These are phyloP conservation scores for Tylopilus orsonianus DNA, from an alignment of 1,284 basidiomycete species.

Conservation along the genomic window DNA sequence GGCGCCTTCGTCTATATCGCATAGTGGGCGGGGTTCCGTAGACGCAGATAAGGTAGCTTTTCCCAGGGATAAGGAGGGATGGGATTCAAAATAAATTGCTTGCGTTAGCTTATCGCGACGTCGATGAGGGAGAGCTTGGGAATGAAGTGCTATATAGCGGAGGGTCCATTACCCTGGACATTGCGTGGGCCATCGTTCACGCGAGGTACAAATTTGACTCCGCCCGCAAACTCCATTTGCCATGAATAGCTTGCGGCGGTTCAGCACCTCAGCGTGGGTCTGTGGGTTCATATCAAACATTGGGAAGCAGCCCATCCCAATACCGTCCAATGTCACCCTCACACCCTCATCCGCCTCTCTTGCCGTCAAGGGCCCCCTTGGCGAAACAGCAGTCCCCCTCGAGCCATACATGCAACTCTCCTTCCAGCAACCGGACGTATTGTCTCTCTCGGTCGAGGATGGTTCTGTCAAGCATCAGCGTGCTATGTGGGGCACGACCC, in stretches of 20 bases:
- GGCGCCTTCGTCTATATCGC: background rate
- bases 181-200: no score
- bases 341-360: slow-evolving; percentile 52
- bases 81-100: background rate
- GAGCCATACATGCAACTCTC: slow-evolving; percentile 68
- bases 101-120: background rate
- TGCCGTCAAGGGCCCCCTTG: slow-evolving; percentile 74
- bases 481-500: slow-evolving; percentile 91
- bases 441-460: slow-evolving; percentile 72
- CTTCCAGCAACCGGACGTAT: slow-evolving; percentile 46
- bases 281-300: slow-evolving; percentile 64
- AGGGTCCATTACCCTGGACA: no score
- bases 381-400: slow-evolving; percentile 67
- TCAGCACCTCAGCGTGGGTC: slow-evolving; percentile 44
- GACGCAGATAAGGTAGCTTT: background rate
- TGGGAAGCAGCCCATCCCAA: slow-evolving; percentile 74
- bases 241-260: slow-evolving; percentile 42
- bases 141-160: background rate
- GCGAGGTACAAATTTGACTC: no score
- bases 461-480: slow-evolving; percentile 74
- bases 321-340: slow-evolving; percentile 70
- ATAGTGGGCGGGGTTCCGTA: background rate
- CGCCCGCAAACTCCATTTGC: background rate
- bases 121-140: background rate
- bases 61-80: slow-evolving; percentile 6